Percentiles rank a stretch among this genome's conserved stretches.
These are phyloP conservation scores for Tricladium varicosporioides DNA, from an alignment of 2,329 filamentous ascomycete genomes.

Conservation along the genomic window DNA sequence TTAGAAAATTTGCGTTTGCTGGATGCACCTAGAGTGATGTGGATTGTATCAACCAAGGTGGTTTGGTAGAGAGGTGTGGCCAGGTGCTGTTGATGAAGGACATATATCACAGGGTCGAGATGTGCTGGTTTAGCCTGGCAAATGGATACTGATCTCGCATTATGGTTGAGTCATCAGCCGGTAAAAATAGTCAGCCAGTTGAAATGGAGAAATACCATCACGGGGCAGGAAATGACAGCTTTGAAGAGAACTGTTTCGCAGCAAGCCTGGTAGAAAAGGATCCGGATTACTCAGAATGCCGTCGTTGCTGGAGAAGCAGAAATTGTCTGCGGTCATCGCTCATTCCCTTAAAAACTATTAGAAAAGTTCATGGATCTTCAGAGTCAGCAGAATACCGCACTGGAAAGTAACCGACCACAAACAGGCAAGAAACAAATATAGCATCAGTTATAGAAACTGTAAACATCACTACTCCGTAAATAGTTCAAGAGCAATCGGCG, in stretches of 20 bases:
- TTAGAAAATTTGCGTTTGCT: background rate
- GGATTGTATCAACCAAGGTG: slow-evolving; percentile 17
- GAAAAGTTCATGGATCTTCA: background rate
- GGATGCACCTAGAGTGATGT: background rate
- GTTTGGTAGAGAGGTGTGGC: slow-evolving; percentile 6
- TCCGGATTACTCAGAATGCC: background rate
- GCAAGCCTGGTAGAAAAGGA: background rate
- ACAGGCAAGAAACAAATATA: background rate
- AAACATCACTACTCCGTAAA: background rate
- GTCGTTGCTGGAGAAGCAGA: background rate
- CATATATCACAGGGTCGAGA: slow-evolving; percentile 12
- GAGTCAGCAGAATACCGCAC: background rate
- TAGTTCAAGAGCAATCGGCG: too few relatives aligned
- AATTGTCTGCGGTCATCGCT: background rate
- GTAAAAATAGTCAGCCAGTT: background rate
- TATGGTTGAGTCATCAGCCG: background rate
- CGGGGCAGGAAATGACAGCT: background rate
- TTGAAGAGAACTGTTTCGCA: background rate
- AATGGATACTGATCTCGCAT: background rate
- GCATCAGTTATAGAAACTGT: background rate
- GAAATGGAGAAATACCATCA: background rate
- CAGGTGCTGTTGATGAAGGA: slow-evolving; percentile 19
- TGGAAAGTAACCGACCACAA: background rate
- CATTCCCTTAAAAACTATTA: background rate
- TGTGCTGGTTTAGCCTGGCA: slow-evolving; percentile 18